phyloP scores from a whole-genome alignment of 1,284 basidiomycete genomes.

The Ustilago tritici region DNA sequence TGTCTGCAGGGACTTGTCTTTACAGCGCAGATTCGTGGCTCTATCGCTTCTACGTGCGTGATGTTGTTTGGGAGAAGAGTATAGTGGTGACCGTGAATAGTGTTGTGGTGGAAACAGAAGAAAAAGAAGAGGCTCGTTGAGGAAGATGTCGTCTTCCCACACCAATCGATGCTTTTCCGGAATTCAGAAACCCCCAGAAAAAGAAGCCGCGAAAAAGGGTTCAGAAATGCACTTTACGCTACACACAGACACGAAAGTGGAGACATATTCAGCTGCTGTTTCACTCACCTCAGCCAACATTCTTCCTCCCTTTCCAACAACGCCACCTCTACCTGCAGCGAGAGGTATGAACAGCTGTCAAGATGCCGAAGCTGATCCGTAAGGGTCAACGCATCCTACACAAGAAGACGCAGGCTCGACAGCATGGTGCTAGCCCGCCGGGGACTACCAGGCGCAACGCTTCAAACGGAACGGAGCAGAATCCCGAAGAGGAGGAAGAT shows the following conservation, averaged over 20 bases:
- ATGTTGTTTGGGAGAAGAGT: too few relatives aligned
- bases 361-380: conserved; percentile 49
- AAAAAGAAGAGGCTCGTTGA: neutral
- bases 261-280: conserved; percentile 17
- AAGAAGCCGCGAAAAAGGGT: conserved; percentile 8
- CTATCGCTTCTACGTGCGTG: too few relatives aligned
- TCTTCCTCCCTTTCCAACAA: neutral
- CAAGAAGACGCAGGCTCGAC: conserved; percentile 25
- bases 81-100: neutral
- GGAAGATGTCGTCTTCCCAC: conserved; percentile 2
- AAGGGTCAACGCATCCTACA: conserved; percentile 51
- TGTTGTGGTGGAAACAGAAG: neutral
- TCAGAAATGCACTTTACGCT: conserved; percentile 20
- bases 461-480: neutral
- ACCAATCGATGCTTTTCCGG: neutral
- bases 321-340: neutral
- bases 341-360: conserved; percentile 12
- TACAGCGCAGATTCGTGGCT: too few relatives aligned
- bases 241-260: conserved; percentile 13
- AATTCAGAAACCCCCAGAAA: conserved; percentile 15
- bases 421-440: conserved; percentile 9
- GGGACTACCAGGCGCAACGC: neutral
- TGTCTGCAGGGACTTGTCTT: too few relatives aligned
- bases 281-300: conserved; percentile 15
- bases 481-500: conserved; percentile 5